Percentiles rank a stretch among this genome's conserved stretches.
Evolutionary conservation across 495 filamentous ascomycete species (phyloP).

Genomic region (Aspergillus hancockii): DNA sequence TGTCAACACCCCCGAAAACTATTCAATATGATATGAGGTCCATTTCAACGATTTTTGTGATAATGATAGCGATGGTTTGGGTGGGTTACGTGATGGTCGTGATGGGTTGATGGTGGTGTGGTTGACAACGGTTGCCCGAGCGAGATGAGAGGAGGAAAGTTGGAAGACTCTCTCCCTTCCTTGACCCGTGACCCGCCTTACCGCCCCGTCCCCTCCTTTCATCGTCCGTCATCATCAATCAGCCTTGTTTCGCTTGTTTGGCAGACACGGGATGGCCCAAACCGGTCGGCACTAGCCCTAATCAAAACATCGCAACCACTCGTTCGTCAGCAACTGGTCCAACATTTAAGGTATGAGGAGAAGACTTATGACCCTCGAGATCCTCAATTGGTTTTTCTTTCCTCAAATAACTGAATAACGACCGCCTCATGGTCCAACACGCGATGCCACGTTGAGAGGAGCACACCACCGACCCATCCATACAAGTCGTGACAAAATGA

Average conservation of each 20-base stretch:
- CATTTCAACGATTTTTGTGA: conserved; percentile 24
- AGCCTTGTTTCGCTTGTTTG: conserved; percentile 6
- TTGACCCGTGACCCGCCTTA: background rate
- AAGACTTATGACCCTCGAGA: background rate
- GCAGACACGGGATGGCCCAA: conserved; percentile 7
- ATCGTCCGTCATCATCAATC: background rate
- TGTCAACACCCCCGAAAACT: background rate
- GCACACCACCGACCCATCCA: background rate
- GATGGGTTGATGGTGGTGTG: conserved; percentile 6
- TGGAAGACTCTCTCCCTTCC: conserved; percentile 7
- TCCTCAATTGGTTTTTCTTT: background rate
- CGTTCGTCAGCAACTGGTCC: background rate
- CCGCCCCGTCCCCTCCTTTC: background rate
- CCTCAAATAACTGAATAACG: background rate
- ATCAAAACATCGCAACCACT: background rate
- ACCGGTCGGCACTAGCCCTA: conserved; percentile 5
- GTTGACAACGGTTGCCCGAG: background rate
- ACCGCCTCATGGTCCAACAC: too few species aligned
- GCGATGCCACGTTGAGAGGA: too few species aligned
- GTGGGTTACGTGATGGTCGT: conserved; percentile 8
- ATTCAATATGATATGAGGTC: conserved; percentile 14
- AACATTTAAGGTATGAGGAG: background rate
- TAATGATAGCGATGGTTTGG: background rate
- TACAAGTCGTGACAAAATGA: background rate
- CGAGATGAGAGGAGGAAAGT: conserved; percentile 13